Percentiles rank a stretch among this genome's conserved stretches.
Conservation (phyloP, 176 grass and related monocot species). For the Areca catechu region DNA sequence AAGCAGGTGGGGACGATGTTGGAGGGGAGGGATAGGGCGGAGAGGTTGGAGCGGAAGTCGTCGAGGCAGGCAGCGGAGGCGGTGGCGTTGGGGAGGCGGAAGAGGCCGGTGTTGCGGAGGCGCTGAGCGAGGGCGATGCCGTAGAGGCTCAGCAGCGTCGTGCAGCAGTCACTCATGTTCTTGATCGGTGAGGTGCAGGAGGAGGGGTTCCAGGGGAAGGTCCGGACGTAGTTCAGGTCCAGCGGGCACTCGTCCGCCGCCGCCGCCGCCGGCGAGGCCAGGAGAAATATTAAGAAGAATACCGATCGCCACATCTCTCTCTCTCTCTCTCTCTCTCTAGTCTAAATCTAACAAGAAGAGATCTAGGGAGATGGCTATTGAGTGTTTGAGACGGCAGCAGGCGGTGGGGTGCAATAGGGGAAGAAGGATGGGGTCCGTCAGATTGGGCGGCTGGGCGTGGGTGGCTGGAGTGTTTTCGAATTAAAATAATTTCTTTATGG, state of each 20-base stretch:
- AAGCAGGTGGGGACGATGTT: constrained; percentile 52
- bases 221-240: constrained; percentile 59
- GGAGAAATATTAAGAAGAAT: too few species aligned
- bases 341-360: too few species aligned
- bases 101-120: constrained; percentile 45
- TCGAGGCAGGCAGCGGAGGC: constrained; percentile 48
- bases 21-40: constrained; percentile 34
- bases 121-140: constrained; percentile 45
- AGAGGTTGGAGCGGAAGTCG: constrained; percentile 34
- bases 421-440: too few species aligned
- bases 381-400: too few species aligned
- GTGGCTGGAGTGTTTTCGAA: too few species aligned
- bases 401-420: too few species aligned
- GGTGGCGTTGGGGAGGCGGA: constrained; percentile 42
- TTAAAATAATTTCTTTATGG: too few species aligned
- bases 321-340: too few species aligned
- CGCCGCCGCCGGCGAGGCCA: neutral
- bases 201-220: constrained; percentile 60
- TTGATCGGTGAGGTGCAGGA: constrained; percentile 27
- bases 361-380: too few species aligned
- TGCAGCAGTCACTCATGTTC: constrained; percentile 52
- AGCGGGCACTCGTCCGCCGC: constrained; percentile 40
- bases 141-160: constrained; percentile 49
- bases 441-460: too few species aligned
- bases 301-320: too few species aligned